Evolutionary conservation across 2,329 filamentous ascomycete genomes (phyloP).

Genomic region (Sclerotiophoma versabilis): DNA sequence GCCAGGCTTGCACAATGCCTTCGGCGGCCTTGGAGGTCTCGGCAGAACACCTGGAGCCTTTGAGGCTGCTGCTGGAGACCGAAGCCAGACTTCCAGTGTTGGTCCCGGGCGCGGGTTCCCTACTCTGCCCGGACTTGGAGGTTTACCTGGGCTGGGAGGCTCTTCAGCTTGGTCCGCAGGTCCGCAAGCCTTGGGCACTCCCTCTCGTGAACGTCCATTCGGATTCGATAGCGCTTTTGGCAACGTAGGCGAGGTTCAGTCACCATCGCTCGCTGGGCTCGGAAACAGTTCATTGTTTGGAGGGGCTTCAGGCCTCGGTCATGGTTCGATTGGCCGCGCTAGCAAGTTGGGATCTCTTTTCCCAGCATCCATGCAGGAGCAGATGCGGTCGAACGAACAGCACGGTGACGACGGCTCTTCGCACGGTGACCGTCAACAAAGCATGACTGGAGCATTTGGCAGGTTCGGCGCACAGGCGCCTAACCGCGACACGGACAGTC

Average conservation of each 20-base stretch:
- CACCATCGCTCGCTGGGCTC: conserved; percentile 72
- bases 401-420: conserved; percentile 64
- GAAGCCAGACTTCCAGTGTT: conserved; percentile 90
- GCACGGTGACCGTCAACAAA: conserved; percentile 47
- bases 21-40: conserved; percentile 65
- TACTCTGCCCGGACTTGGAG: conserved; percentile 65
- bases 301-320: conserved; percentile 55
- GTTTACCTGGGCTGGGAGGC: conserved; percentile 65
- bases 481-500: conserved; percentile 51
- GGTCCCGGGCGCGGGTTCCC: conserved; percentile 76
- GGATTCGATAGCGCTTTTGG: conserved; percentile 68
- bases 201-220: conserved; percentile 66
- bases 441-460: conserved; percentile 71
- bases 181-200: conserved; percentile 77
- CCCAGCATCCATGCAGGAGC: conserved; percentile 86
- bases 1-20: conserved; percentile 54
- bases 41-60: conserved; percentile 51
- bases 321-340: conserved; percentile 72
- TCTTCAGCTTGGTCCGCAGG: conserved; percentile 69
- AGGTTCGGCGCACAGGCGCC: conserved; percentile 59
- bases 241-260: conserved; percentile 78
- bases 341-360: conserved; percentile 90
- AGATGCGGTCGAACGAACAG: conserved; percentile 71
- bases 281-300: conserved; percentile 72
- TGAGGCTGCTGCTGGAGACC: conserved; percentile 76